Percentiles rank a stretch among this genome's conserved stretches.
These are phyloP conservation scores for Trichosporon sp. DNA, from an alignment of 1,284 basidiomycete genomes.

Conservation along the genomic window DNA sequence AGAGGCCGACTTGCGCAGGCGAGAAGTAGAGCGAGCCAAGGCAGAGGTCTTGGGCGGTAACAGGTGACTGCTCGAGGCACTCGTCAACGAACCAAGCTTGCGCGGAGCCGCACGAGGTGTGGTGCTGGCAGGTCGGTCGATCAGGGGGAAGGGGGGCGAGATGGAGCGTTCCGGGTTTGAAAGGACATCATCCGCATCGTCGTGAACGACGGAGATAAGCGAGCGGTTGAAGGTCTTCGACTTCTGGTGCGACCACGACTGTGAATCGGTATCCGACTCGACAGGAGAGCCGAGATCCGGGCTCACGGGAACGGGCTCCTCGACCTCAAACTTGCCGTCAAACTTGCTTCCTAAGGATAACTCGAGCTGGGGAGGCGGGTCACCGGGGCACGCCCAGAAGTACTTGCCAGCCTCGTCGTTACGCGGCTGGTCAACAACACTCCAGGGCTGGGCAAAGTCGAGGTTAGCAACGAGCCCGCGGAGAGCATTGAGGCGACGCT, in stretches of 20 bases:
- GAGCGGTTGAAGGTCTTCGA: constrained; percentile 7
- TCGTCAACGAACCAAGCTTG: background rate
- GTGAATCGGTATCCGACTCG: background rate
- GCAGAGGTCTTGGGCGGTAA: background rate
- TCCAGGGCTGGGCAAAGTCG: constrained; percentile 43
- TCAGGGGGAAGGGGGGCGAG: constrained; percentile 6
- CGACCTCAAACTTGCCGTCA: constrained; percentile 8
- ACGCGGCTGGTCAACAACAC: constrained; percentile 14
- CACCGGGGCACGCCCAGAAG: constrained; percentile 19
- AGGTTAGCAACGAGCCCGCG: constrained; percentile 38
- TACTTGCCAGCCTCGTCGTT: constrained; percentile 3
- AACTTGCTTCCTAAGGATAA: constrained; percentile 15
- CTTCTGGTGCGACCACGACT: background rate
- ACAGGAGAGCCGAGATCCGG: background rate
- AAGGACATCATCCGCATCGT: background rate
- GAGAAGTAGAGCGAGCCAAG: background rate
- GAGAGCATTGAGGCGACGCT: constrained; percentile 35
- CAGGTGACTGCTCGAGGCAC: background rate
- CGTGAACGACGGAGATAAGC: constrained; percentile 8
- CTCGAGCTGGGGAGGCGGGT: constrained; percentile 10
- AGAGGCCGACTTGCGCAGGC: constrained; percentile 9
- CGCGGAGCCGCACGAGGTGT: background rate
- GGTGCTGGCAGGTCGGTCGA: background rate
- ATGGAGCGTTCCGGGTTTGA: constrained; percentile 3
- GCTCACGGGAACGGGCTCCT: background rate